Evolutionary conservation across 768 basidiomycete species (phyloP).

Genomic region (Lactarius sp.): DNA sequence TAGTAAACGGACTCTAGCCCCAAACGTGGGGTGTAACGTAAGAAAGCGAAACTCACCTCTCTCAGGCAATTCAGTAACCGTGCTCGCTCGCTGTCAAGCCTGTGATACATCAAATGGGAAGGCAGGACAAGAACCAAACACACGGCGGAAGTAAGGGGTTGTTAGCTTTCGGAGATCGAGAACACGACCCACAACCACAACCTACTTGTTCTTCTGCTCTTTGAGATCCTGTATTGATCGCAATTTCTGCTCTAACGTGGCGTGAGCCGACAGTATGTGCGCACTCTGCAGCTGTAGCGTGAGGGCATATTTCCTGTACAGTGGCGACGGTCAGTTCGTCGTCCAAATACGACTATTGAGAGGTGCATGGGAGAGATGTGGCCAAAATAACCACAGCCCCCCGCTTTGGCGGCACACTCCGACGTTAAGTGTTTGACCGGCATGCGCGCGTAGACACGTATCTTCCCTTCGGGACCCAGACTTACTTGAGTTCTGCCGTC

Average conservation of each 20-base stretch:
- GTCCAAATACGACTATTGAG: constrained; percentile 1
- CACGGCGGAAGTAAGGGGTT: background rate
- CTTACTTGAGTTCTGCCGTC: constrained; percentile 84
- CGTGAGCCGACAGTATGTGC: constrained; percentile 80
- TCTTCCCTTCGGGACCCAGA: constrained; percentile 17
- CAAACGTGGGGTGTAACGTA: constrained; percentile 8
- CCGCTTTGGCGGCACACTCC: background rate
- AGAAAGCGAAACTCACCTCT: constrained; percentile 46
- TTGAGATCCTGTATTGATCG: constrained; percentile 75
- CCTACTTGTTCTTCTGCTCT: constrained; percentile 82
- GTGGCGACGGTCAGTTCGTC: background rate
- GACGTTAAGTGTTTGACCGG: background rate
- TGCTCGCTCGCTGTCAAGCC: constrained; percentile 73
- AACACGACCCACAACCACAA: constrained; percentile 22
- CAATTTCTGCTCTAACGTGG: constrained; percentile 69
- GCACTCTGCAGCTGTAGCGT: constrained; percentile 83
- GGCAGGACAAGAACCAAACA: background rate
- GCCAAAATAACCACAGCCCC: background rate
- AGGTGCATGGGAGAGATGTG: background rate
- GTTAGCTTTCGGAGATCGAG: constrained; percentile 1
- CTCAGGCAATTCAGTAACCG: constrained; percentile 61
- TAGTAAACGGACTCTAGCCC: background rate
- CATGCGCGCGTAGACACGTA: too few relatives aligned
- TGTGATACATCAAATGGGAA: constrained; percentile 30
- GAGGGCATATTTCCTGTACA: constrained; percentile 69